These are phyloP conservation scores for Crithidia bombi DNA, from an alignment of 208 protist species.

Conservation along the genomic window DNA sequence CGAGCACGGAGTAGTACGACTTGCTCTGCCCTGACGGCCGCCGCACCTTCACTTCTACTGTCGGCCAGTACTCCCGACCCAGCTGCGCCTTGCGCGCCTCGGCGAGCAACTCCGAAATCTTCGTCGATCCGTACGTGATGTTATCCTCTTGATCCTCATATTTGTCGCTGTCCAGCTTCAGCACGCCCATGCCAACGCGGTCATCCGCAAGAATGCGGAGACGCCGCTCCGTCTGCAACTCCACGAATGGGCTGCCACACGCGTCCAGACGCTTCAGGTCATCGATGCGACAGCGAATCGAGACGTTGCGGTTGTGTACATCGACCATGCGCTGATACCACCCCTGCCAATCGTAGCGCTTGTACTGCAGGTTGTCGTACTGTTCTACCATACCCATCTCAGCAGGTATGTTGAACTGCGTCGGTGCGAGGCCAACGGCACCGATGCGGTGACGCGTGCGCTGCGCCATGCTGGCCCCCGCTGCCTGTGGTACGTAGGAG, in stretches of 20 bases:
- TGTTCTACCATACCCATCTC: slow-evolving; percentile 90
- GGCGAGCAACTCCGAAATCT: slow-evolving; percentile 83
- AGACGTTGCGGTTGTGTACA: slow-evolving; percentile 91
- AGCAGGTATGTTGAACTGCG: slow-evolving; percentile 78
- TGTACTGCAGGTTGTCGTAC: slow-evolving; percentile 91
- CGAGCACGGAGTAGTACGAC: slow-evolving; percentile 85
- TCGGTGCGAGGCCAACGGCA: slow-evolving; percentile 52
- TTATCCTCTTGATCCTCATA: slow-evolving; percentile 91
- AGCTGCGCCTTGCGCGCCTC: slow-evolving; percentile 90
- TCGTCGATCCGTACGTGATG: slow-evolving; percentile 74
- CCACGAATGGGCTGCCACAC: slow-evolving; percentile 75
- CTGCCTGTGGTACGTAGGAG: slow-evolving; percentile 81
- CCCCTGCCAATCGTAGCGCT: slow-evolving; percentile 91
- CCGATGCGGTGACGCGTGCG: slow-evolving; percentile 82
- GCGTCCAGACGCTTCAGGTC: slow-evolving; percentile 84
- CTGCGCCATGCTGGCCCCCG: slow-evolving; percentile 76
- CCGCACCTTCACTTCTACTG: slow-evolving; percentile 91
- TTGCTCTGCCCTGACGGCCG: slow-evolving; percentile 85
- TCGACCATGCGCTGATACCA: slow-evolving; percentile 92
- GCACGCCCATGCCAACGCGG: slow-evolving; percentile 85
- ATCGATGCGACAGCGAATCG: slow-evolving; percentile 76
- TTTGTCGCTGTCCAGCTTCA: slow-evolving; percentile 91
- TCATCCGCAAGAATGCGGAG: slow-evolving; percentile 79
- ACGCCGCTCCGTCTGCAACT: slow-evolving; percentile 84
- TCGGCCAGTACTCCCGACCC: slow-evolving; percentile 87